These are phyloP conservation scores for Ceratocystis albifundus DNA, from an alignment of 2,329 filamentous ascomycete genomes.

Conservation along the genomic window DNA sequence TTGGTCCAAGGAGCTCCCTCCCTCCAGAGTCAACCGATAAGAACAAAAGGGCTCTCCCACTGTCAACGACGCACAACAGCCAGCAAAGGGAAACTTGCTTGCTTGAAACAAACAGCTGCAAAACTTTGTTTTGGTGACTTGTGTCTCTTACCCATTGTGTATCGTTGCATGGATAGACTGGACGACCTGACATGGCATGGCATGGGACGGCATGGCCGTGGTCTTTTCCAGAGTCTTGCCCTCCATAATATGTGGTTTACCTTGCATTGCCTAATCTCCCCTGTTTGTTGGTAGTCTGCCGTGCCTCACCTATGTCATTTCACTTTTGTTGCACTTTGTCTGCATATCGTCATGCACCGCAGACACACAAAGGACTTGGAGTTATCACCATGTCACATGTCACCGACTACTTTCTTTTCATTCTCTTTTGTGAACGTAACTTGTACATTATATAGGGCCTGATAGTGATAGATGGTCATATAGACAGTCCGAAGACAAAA, in stretches of 20 bases:
- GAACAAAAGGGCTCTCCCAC: neutral
- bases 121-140: neutral
- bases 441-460: neutral
- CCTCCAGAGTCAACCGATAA: neutral
- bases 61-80: neutral
- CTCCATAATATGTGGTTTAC: neutral
- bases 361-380: neutral
- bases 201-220: neutral
- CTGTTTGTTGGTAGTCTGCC: neutral
- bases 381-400: too few species aligned
- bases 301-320: neutral
- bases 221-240: neutral
- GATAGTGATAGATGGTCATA: neutral
- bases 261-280: neutral
- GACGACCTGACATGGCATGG: neutral
- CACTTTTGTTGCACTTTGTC: neutral
- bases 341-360: neutral
- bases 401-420: neutral
- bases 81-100: neutral
- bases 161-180: constrained; percentile 1
- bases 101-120: neutral
- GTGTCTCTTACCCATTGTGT: neutral
- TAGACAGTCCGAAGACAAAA: neutral
- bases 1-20: neutral
- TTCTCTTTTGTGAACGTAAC: neutral